phyloP scores from a whole-genome alignment of 1,139 yeast species.

The Kodamaea plutei region DNA sequence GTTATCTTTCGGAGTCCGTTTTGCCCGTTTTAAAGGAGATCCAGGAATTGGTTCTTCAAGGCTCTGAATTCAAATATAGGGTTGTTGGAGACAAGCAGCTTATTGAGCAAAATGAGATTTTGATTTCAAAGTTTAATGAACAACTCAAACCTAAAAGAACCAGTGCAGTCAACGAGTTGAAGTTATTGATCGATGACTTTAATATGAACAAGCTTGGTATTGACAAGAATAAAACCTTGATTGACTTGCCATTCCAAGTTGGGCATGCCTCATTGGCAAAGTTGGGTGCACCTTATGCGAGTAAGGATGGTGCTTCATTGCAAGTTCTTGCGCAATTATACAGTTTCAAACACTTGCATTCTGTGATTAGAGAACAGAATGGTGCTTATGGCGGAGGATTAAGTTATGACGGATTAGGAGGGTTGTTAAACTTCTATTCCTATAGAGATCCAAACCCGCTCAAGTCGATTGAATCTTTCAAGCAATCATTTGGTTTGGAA shows the following conservation, averaged over 20 bases:
- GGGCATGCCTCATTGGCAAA: conserved; percentile 74
- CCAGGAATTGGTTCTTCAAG: conserved; percentile 38
- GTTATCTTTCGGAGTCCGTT: conserved; percentile 46
- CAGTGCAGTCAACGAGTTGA: conserved; percentile 3
- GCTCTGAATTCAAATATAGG: conserved; percentile 44
- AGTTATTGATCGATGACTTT: conserved; percentile 9
- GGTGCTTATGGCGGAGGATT: conserved; percentile 99
- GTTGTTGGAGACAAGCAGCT: conserved; percentile 54
- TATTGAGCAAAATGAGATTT: conserved; percentile 38
- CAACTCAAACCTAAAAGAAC: conserved; percentile 3
- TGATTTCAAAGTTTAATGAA: conserved; percentile 34
- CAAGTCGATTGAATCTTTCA: conserved; percentile 61
- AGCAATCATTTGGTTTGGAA: conserved; percentile 55
- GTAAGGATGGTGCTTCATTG: conserved; percentile 77
- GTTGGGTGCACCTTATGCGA: conserved; percentile 62
- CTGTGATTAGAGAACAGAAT: conserved; percentile 89
- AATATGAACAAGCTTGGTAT: conserved; percentile 11
- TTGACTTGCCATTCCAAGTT: conserved; percentile 84
- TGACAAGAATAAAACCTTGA: conserved; percentile 33
- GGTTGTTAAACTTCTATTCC: conserved; percentile 76
- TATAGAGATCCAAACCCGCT: conserved; percentile 91
- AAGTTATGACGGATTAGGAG: conserved; percentile 75
- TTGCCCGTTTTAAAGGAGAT: conserved; percentile 63
- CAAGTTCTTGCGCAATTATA: conserved; percentile 78
- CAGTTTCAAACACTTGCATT: conserved; percentile 80